Base-by-base conservation (phyloP, 441 rosid species). In the Croton laevigatus region DNA sequence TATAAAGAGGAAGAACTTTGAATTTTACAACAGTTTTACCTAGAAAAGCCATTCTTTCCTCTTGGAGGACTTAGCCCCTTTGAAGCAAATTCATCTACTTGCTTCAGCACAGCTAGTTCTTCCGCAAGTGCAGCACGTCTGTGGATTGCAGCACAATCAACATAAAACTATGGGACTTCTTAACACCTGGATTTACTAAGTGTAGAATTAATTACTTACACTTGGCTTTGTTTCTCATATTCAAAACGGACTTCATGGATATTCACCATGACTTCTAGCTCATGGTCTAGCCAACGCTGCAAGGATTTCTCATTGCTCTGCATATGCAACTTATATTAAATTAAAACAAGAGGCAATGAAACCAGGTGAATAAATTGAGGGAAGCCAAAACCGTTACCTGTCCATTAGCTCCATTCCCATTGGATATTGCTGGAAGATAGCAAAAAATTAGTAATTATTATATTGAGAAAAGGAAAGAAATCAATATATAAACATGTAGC, bases 161-260 rank as follows among this genome's bases (percentile, higher is more conserved):
- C 34, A 52, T 61, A 76, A 59, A 46, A 32, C 13, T 37, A 62
- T 20, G 48, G 13, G 34, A 23, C 34, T 14, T 10, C 54, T 38
- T n/a, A 36, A 32, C 42, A 23, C 22, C 19, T 17, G 45, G 27
- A 69, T 42, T 23, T 45, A 16, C 44, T 13, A 44, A 45, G 55
- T 17, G 13, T 64, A 45, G 72, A 42, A 76, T 44, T 73, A 22
- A 57, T 46, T 65, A 79, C 98, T 51, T 89, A 95, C 99, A 95
- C 98, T 74, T 93, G 97, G 82, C 98, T 91, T 84, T 95, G 99
- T 81, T 87, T 95, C 87, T 93, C 98, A 70, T 93, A 93, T 78
- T 95, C 99, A 68, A 85, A 86, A 63, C 98, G 97, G 67, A 95
- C 99, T 91, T 89, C 99, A 77, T 93, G 97, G 80, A 95, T 94